Base-by-base conservation (phyloP, 805 yeast species). In the Pichia manshurica region DNA sequence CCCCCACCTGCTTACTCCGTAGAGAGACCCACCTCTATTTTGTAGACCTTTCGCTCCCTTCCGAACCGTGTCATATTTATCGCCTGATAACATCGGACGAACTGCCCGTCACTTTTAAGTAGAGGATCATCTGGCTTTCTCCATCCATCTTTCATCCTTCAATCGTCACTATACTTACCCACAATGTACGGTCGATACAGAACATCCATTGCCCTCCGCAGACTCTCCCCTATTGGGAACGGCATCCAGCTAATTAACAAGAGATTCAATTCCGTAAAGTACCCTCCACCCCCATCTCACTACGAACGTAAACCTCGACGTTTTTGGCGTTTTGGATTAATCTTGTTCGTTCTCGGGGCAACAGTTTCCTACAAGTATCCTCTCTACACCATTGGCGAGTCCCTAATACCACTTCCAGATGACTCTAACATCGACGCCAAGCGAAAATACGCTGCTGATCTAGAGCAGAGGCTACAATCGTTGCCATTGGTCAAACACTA, bases 401-500 rank as follows among this genome's bases (percentile, higher is more conserved):
- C 45, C 17, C 42, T 52, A 5, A 54, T 60, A 2, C 62, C 60
- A 29, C 29, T 54, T 5, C 56, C 57, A 2, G 33, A 39, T 15
- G 28, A 20, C n/a, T 58, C 60, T 1, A 53, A 54, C 32, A 54
- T 57, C 1, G 57, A 50, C 7, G 65, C 57, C 13, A 50, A 48
- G 6, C 56, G 46, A 5, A 20, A 44, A 7, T 66, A 66, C 46
- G 44, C 36, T 3, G 39, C 40, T 32, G 65, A 65, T 28, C 61
- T 87, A 43, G 79, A 77, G 51, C 62, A 64, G 22, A 66, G 80
- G 51, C 61, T 83, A 40, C 68, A 72, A 31, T 57, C 66, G 4
- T 62, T 84, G 42, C 76, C 79, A 0, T 61, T 82, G 2, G 81
- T 81, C 41, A 66, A 76, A 51, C 63, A 73, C 43, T 64, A 85